Base-by-base conservation (phyloP, 2,329 filamentous ascomycete genomes). In the Xenosphaeropsis pyriputrescens region DNA sequence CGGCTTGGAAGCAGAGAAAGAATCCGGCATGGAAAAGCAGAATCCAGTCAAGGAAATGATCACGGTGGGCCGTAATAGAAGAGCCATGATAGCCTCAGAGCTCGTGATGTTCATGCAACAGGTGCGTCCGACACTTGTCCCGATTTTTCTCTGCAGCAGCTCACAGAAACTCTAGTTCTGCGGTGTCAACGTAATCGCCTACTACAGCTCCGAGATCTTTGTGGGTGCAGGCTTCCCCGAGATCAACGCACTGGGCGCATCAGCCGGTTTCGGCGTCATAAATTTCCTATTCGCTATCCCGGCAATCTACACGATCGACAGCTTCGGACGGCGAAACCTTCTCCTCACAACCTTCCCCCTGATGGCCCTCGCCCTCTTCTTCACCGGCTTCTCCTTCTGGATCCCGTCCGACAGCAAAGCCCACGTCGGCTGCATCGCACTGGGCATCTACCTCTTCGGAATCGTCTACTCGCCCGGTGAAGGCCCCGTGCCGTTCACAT, bases 81-180 rank as follows among this genome's bases (percentile, higher is more conserved):
- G 74, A 38, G 74, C 71, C 2, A 64, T 73, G 57, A 47, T 74
- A 13, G 74, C 72, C 2, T 73, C 69, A 1, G 63, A 75, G 48
- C 66, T 77, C 32, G 71, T 77, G 41, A 79, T 79, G 74, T 78
- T 77, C 43, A 69, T 76, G 66, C 75, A 80, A 47, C 74, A 79
- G 53, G 65, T 65, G 43, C 39, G 45, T 26, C 5, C 3, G 12
- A 15, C 13, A 15, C 22, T 38, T 17, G 19, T 26, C 16, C 34
- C 9, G 14, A 16, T 16, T 18, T 32, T 35, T 33, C 17, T 32
- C 12, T n/a, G 32, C 32, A 40, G 12, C 30, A 15, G 3, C 6
- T 32, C 7, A 15, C 14, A 7, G 12, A 6, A 3, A 7, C 29
- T 29, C 32, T 38, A 48, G 57, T 61, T 64, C 46, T 68, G 65